Base-by-base conservation (phyloP, 2,329 filamentous ascomycete species). In the Fusarium bulbicola region DNA sequence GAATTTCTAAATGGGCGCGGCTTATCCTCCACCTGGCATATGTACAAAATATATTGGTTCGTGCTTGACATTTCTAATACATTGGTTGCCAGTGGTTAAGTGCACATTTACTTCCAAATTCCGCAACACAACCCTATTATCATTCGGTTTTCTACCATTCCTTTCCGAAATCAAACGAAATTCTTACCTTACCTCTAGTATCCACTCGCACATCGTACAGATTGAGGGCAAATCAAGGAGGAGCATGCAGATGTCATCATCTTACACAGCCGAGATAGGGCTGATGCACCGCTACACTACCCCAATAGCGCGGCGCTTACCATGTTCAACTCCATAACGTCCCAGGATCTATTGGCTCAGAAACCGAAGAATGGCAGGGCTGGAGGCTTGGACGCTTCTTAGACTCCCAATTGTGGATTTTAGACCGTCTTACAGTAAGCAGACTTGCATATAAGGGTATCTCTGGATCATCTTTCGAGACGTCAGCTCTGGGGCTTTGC, bases 351-450 rank as follows among this genome's bases (percentile, higher is more conserved):
- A 56, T 73, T 73, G 56, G 56, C 14, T 39, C 39, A 45, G 21
- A 40, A 24, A 3, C 8, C 3, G 30, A 30, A 28, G 36, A 21
- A 12, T 34, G 24, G 20, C 34, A 36, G 21, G 11, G n/a, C 21
- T 11, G 2, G 20, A 30, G 39, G n/a, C 50, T 54, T 54, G 34
- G 20, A 34, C 14, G 12, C 16, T 13, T 39, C 18, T 7, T 50
- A 37, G 26, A 39, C 20, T 72, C 7, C 47, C 43, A 36, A 28
- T 57, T 40, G 21, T 20, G 11, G 36, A 15, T n/a, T 34, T 26
- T 26, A 61, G 64, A n/a, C 26, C 32, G 26, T 70, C 66, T 68
- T 61, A 56, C 60, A 66, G 50, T 69, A 47, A 42, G 66, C 20
- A 43, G 52, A 16, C 53, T 43, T 42, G 30, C 39, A 57, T 46